Percentiles rank a stretch among this genome's conserved stretches.
phyloP scores from a whole-genome alignment of 257 asterid species.

The Echites panduratus region DNA sequence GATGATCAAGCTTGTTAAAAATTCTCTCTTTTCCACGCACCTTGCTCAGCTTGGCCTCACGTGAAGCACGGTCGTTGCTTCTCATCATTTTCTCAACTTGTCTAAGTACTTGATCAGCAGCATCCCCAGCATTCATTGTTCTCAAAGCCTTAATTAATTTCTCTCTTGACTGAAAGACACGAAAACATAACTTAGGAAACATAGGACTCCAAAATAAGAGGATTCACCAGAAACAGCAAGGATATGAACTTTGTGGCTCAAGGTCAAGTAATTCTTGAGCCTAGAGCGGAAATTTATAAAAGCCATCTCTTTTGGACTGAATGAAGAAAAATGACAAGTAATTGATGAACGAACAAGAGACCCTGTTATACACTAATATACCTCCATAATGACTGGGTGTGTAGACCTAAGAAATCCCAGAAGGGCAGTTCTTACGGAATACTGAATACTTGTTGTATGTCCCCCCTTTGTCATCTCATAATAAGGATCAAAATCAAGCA shows the following conservation, averaged over 20 bases:
- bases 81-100: slow-evolving; percentile 85
- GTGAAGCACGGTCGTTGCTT: slow-evolving; percentile 71
- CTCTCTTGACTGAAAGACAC: slow-evolving; percentile 68
- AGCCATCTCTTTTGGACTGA: background rate
- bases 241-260: slow-evolving; percentile 9
- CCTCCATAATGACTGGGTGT: slow-evolving; percentile 74
- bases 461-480: slow-evolving; percentile 56
- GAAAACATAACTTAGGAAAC: slow-evolving; percentile 8
- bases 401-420: slow-evolving; percentile 90
- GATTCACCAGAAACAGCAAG: slow-evolving; percentile 10
- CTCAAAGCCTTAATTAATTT: slow-evolving; percentile 74
- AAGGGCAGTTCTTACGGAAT: slow-evolving; percentile 82
- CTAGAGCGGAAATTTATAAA: background rate
- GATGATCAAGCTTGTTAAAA: background rate
- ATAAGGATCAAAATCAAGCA: slow-evolving; percentile 63
- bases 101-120: slow-evolving; percentile 90
- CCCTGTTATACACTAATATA: slow-evolving; percentile 15
- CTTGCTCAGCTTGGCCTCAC: slow-evolving; percentile 71
- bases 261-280: background rate
- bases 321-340: background rate
- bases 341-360: slow-evolving; percentile 14
- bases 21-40: slow-evolving; percentile 26
- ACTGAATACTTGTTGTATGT: slow-evolving; percentile 76
- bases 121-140: slow-evolving; percentile 95
- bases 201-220: slow-evolving; percentile 17